Conservation (phyloP, 2,329 filamentous ascomycete genomes). For the Diaporthe sp. region DNA sequence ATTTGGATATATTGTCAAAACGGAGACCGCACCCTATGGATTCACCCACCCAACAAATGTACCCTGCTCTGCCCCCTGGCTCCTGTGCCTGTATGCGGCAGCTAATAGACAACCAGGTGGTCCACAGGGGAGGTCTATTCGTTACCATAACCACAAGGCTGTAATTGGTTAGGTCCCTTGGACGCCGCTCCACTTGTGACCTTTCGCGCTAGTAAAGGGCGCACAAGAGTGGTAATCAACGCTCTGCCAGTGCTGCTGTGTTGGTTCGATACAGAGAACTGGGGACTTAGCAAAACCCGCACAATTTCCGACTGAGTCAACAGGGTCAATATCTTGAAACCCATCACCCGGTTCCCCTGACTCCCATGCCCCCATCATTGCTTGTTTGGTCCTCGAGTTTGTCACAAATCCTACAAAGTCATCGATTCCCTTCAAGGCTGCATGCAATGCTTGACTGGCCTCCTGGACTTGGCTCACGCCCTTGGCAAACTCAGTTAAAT, state of each 20-base stretch:
- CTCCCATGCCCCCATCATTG: background rate
- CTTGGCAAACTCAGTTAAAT: background rate
- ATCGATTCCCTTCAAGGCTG: background rate
- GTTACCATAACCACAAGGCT: background rate
- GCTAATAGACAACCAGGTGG: background rate
- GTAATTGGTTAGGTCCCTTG: background rate
- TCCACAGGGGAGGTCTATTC: background rate
- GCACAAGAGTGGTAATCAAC: background rate
- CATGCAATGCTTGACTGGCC: background rate
- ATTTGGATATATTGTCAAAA: background rate
- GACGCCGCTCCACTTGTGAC: too few relatives aligned
- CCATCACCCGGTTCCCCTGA: background rate
- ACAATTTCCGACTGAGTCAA: background rate
- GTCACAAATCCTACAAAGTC: background rate
- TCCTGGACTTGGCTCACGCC: too few relatives aligned
- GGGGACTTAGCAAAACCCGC: background rate
- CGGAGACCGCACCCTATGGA: background rate
- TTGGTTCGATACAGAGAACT: background rate
- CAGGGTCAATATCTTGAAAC: background rate
- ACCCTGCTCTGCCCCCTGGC: background rate
- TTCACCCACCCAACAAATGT: background rate
- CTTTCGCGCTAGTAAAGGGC: background rate
- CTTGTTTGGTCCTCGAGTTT: background rate
- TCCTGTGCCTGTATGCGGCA: background rate
- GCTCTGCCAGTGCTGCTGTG: background rate